Evolutionary conservation across 2,329 filamentous ascomycete species (phyloP), one percentile per base, ranked within the genome.

Genomic region (Penicillium sp.): DNA sequence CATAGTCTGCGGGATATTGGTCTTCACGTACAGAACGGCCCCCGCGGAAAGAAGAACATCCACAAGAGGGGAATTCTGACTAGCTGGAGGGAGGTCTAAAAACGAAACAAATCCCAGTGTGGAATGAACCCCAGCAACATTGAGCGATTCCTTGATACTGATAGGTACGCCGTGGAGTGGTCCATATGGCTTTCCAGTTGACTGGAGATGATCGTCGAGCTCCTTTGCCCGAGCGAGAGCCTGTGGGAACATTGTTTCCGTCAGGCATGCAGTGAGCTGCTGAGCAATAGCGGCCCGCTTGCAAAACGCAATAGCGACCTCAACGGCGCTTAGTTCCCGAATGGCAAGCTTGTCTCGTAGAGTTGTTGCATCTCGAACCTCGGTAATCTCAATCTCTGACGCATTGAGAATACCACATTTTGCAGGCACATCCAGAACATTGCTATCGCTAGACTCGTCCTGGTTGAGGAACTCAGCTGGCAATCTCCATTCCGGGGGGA

Each of bases 311-410:
- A 43, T 51, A 1, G 55, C 43, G 4, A 59, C 55, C 24, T 56
- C 53, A 1, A 49, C 51, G 2, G 58, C 48, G 9, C 37, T 53
- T 21, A 47, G 39, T 13, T 54, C 51, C 5, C 18, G 27, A 2
- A 32, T 15, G 10, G 46, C 32, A 2, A 61, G 33, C 20, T 46
- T 49, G 12, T 51, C 51, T 18, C 23, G 27, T 8, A 54, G 32
- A 9, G 37, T 29, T 4, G 42, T 54, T 20, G 51, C 51, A 47
- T 54, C 54, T 9, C 32, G 7, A 3, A 32, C 32, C 18, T 55
- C 56, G 0, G 79, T 81, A 30, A 81, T 81, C 4, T 66, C 63
- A 4, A 80, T 55, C 57, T 81, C 78, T 23, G 68, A 56, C 0
- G 64, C 21, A 0, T 71, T 69, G 8, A 81, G 61, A 12, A 81